Evolutionary conservation across 1,284 basidiomycete species (phyloP).

Genomic region (Boletus austroedulis): DNA sequence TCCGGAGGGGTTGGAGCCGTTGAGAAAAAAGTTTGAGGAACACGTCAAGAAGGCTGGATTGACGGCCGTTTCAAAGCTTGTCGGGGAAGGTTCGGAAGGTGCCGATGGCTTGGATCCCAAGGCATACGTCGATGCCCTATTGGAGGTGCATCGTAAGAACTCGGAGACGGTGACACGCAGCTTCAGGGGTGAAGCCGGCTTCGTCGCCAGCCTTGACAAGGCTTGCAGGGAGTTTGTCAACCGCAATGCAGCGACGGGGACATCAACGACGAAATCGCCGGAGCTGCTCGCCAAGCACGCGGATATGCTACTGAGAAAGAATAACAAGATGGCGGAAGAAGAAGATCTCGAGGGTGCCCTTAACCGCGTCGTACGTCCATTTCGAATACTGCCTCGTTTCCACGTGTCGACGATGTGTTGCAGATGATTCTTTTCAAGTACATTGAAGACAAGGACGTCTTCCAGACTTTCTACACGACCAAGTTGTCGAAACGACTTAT

Average conservation of each 20-base stretch:
- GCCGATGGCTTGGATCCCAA: slow-evolving; percentile 79
- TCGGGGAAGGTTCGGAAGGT: slow-evolving; percentile 63
- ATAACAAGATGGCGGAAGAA: slow-evolving; percentile 94
- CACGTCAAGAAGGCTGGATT: slow-evolving; percentile 92
- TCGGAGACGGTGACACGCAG: slow-evolving; percentile 86
- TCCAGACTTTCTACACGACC: slow-evolving; percentile 98
- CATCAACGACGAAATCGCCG: slow-evolving; percentile 85
- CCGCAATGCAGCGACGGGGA: slow-evolving; percentile 85
- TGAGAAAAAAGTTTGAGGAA: slow-evolving; percentile 90
- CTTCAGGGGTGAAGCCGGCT: slow-evolving; percentile 93
- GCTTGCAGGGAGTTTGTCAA: slow-evolving; percentile 98
- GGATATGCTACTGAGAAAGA: slow-evolving; percentile 90
- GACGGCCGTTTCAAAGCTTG: slow-evolving; percentile 80
- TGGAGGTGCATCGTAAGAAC: slow-evolving; percentile 92
- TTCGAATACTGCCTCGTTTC: neutral
- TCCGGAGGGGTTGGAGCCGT: slow-evolving; percentile 85
- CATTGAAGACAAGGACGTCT: slow-evolving; percentile 99
- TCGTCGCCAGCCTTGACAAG: slow-evolving; percentile 92
- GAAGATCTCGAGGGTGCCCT: slow-evolving; percentile 86
- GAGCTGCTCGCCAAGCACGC: slow-evolving; percentile 94
- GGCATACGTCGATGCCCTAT: slow-evolving; percentile 89
- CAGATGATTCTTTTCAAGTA: slow-evolving; percentile 99
- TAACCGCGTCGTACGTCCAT: slow-evolving; percentile 77
- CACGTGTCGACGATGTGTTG: slow-evolving; percentile 1
- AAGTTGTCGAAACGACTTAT: slow-evolving; percentile 96